Conservation (phyloP, 192 early-diverging fungal genomes). For the Coemansia asiatica region DNA sequence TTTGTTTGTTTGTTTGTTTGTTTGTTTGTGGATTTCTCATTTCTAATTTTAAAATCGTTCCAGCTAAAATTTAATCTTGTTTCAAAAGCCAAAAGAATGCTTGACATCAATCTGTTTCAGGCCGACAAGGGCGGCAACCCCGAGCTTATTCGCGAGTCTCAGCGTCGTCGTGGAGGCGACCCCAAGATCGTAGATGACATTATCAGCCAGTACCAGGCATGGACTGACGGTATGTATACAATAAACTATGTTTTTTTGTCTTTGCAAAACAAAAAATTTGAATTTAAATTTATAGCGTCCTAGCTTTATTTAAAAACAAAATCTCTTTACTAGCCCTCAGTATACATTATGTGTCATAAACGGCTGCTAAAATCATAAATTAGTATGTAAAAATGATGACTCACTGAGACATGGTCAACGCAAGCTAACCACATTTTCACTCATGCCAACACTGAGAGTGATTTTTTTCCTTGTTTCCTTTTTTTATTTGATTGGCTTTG, state of each 20-base stretch:
- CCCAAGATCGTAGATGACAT: slow-evolving; percentile 90
- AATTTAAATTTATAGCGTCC: too few relatives aligned
- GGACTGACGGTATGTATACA: slow-evolving; percentile 71
- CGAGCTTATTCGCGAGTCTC: slow-evolving; percentile 89
- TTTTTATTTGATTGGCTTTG: slow-evolving; percentile 5
- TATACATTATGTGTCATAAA: too few relatives aligned
- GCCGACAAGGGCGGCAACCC: slow-evolving; percentile 92
- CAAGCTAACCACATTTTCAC: neutral
- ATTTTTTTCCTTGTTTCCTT: neutral
- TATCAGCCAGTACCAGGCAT: slow-evolving; percentile 84
- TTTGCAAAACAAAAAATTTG: too few relatives aligned
- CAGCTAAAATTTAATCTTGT: neutral
- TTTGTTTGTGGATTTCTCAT: neutral
- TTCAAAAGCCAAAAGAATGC: slow-evolving; percentile 52
- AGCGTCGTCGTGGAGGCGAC: slow-evolving; percentile 80
- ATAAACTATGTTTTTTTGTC: too few relatives aligned
- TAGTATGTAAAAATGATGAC: slow-evolving; percentile 2
- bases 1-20: neutral
- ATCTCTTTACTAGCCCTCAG: too few relatives aligned
- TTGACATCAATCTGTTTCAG: slow-evolving; percentile 92
- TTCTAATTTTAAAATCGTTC: neutral
- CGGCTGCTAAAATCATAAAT: neutral
- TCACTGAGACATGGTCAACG: slow-evolving; percentile 13
- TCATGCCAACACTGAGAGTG: neutral
- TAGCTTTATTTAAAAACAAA: too few relatives aligned